Conservation (phyloP, 805 yeast species). For the Metschnikowia santaceciliae region DNA sequence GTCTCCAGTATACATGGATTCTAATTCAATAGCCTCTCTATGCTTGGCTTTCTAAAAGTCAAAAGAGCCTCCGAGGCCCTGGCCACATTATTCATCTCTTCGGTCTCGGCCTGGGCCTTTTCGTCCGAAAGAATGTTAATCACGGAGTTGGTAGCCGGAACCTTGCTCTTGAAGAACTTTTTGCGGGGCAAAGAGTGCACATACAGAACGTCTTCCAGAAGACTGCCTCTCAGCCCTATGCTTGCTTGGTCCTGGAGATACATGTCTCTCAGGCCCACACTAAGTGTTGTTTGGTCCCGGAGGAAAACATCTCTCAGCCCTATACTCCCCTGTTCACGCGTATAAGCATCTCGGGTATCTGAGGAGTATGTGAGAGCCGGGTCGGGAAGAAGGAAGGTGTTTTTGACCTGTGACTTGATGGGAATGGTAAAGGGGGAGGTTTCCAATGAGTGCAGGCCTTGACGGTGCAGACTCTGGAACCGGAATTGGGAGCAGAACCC, state of each 20-base stretch:
- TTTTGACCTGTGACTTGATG: slow-evolving; percentile 18
- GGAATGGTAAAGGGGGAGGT: slow-evolving; percentile 29
- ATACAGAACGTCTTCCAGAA: neutral
- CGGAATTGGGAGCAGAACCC: slow-evolving; percentile 2
- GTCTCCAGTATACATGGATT: neutral
- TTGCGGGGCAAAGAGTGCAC: slow-evolving; percentile 21
- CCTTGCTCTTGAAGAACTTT: slow-evolving; percentile 28
- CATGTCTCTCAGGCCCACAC: neutral
- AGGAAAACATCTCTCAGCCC: neutral
- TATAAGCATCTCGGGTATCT: neutral
- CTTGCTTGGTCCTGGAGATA: too few species aligned
- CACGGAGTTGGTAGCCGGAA: slow-evolving; percentile 25
- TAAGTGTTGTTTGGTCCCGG: neutral
- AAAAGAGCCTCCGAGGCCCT: slow-evolving; percentile 38
- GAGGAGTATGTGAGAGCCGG: slow-evolving; percentile 25
- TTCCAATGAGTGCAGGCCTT: slow-evolving; percentile 20
- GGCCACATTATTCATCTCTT: slow-evolving; percentile 15
- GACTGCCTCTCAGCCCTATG: neutral
- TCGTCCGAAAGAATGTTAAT: slow-evolving; percentile 17
- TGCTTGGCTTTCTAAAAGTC: slow-evolving; percentile 39
- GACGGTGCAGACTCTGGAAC: neutral
- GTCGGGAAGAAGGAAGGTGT: slow-evolving; percentile 34
- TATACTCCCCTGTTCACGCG: neutral
- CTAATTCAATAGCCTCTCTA: slow-evolving; percentile 38
- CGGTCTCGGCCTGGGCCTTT: neutral